Conservation (phyloP, 106 monocot species). For the Dendrobium nobile region DNA sequence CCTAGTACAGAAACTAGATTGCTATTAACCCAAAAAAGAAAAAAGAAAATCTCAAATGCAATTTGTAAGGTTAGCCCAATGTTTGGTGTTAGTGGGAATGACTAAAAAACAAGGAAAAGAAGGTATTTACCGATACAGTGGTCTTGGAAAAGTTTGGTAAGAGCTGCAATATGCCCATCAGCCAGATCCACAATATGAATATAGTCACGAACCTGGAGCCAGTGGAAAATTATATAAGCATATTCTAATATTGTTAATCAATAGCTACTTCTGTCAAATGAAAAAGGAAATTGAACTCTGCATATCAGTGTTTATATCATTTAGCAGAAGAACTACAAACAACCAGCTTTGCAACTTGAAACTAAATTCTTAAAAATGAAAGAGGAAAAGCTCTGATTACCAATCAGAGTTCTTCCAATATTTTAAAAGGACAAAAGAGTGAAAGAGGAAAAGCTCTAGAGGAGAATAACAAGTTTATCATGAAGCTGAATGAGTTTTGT, state of each 20-base stretch:
- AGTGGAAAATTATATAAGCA: not conserved
- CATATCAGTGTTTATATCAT: too few relatives aligned
- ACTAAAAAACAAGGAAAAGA: not conserved
- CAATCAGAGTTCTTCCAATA: too few relatives aligned
- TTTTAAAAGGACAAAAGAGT: too few relatives aligned
- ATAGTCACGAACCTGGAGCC: slow-evolving; percentile 82
- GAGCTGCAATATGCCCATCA: slow-evolving; percentile 77
- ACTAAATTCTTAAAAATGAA: not conserved
- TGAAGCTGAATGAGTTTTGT: not conserved
- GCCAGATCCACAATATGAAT: slow-evolving; percentile 94
- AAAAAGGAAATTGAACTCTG: too few relatives aligned
- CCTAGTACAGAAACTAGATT: not conserved
- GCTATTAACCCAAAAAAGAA: not conserved
- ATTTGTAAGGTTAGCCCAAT: too few relatives aligned
- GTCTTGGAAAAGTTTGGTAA: slow-evolving; percentile 59
- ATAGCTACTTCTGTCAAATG: too few relatives aligned
- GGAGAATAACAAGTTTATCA: not conserved
- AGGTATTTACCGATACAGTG: slow-evolving; percentile 39
- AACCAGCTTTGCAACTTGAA: not conserved
- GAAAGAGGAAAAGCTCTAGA: not conserved
- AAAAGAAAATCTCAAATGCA: not conserved
- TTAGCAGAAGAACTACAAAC: not conserved
- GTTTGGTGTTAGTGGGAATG: not conserved
- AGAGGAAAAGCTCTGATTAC: not conserved
- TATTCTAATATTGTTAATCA: too few relatives aligned